Evolutionary conservation across 768 basidiomycete species (phyloP), one percentile per base, ranked within the genome.

Genomic region (Podaxis pistillaris): DNA sequence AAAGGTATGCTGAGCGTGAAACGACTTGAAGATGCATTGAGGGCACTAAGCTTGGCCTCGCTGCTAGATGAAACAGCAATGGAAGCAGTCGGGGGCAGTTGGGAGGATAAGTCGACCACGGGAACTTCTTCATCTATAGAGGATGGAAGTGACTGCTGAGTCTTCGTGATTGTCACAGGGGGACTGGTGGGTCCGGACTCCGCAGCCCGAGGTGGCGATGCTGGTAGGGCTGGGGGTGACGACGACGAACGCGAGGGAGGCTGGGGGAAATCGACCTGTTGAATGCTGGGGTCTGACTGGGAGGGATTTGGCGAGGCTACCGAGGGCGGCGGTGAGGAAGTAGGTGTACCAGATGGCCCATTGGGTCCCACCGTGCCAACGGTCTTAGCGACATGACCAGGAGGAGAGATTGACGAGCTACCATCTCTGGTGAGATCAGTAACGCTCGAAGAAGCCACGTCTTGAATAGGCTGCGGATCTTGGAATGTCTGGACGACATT

Each of bases 1-100:
- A 71, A 62, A 19, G 70, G 70, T 6, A 71, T 52, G 19, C 60
- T 59, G 17, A 71, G 40, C 9, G 59, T 58, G 44, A 69, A 69
- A n/a, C 67, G 54, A 24, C 57, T 59, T n/a, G 58, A 61, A 5
- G 64, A 41, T 15, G 49, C 30, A 41, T 57, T 57, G 19, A 61
- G 58, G 5, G 49, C 22, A n/a, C 33, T 24, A 17, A 38, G 33
- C 9, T 38, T 51, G 50, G 24, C 50, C 12, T 50, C 58, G 22
- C 33, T 37, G 26, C 49, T 26, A n/a, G 38, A 26, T 12, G 64
- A 19, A 51, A 49, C 22, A 3, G 58, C 6, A 33, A 50, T 1
- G 26, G 53, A 9, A 8, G 49, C 2, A 51, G 49, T 1, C n/a
- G 46, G n/a, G 2, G 53, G 52, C 17, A 52, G 56, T n/a, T 55